Conservation (phyloP, 768 basidiomycete genomes). For the Phaeolepiota aurea region DNA sequence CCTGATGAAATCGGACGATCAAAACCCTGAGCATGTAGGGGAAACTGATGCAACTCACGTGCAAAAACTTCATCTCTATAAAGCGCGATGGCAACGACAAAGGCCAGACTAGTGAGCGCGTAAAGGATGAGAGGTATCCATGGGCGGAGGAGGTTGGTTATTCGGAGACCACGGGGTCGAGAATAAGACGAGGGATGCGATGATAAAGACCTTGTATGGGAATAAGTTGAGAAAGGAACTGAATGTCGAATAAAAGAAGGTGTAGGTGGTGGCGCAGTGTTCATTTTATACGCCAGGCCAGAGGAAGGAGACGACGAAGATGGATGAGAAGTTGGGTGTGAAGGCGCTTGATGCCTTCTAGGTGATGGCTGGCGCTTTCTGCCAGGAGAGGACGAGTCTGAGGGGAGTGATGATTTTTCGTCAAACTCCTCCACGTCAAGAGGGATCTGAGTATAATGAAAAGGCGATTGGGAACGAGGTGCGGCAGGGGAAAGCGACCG, state of each 20-base stretch:
- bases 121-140: constrained; percentile 79
- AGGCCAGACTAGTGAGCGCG: constrained; percentile 66
- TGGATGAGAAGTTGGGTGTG: not conserved
- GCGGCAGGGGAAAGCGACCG: no score
- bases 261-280: not conserved
- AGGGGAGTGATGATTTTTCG: constrained; percentile 15
- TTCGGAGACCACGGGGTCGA: constrained; percentile 41
- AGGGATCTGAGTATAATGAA: constrained; percentile 21
- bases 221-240: not conserved
- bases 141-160: constrained; percentile 53
- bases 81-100: constrained; percentile 74
- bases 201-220: constrained; percentile 2
- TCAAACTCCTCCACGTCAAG: constrained; percentile 8
- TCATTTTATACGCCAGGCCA: not conserved
- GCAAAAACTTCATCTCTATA: constrained; percentile 79
- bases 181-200: constrained; percentile 22
- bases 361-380: no score
- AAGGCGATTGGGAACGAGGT: constrained; percentile 23
- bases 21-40: constrained; percentile 1
- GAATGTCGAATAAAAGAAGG: constrained; percentile 7
- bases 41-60: constrained; percentile 37
- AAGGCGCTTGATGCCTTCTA: no score
- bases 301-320: not conserved
- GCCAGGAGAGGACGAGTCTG: constrained; percentile 12
- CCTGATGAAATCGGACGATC: constrained; percentile 29